A percentile compares a stretch with the other conserved stretches of the same genome.
Evolutionary conservation across 2,329 filamentous ascomycete genomes (phyloP).

Genomic region (Eutypella sp.): DNA sequence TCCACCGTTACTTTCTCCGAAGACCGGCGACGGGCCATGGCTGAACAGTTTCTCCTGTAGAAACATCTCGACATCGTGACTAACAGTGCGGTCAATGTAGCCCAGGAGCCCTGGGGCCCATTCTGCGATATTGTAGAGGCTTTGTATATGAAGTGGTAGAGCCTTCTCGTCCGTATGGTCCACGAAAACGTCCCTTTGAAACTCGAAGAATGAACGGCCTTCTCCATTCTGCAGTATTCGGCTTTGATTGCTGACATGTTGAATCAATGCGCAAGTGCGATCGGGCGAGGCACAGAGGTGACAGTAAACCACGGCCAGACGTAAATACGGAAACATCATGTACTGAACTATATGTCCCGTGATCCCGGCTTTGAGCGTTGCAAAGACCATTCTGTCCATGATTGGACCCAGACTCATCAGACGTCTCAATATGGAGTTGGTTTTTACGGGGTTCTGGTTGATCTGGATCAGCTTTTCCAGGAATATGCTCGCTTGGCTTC

Average conservation of each 20-base stretch:
- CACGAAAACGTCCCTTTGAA: conserved; percentile 33
- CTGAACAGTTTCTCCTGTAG: conserved; percentile 39
- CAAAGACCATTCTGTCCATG: conserved; percentile 48
- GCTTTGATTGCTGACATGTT: conserved; percentile 40
- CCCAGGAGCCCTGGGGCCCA: conserved; percentile 50
- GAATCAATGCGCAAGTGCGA: conserved; percentile 34
- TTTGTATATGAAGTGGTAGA: conserved; percentile 23
- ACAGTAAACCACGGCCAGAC: conserved; percentile 52
- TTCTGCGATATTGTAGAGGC: conserved; percentile 30
- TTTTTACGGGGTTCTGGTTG: conserved; percentile 49
- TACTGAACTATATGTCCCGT: conserved; percentile 43
- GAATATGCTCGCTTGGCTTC: conserved; percentile 44
- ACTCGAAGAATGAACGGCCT: conserved; percentile 43
- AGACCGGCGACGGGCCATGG: conserved; percentile 23
- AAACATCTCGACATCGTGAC: conserved; percentile 37
- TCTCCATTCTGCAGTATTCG: conserved; percentile 41
- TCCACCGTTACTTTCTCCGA: conserved; percentile 27
- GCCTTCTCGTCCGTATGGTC: conserved; percentile 23
- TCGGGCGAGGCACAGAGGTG: conserved; percentile 31
- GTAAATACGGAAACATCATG: conserved; percentile 51
- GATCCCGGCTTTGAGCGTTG: conserved; percentile 50
- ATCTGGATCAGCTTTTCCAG: conserved; percentile 62
- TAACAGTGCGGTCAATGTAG: conserved; percentile 39
- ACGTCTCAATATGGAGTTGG: conserved; percentile 51
- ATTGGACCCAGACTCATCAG: conserved; percentile 49